Evolutionary conservation across 495 filamentous ascomycete genomes (phyloP), one percentile per base, ranked within the genome.

Genomic region (Apiosordaria backusii): DNA sequence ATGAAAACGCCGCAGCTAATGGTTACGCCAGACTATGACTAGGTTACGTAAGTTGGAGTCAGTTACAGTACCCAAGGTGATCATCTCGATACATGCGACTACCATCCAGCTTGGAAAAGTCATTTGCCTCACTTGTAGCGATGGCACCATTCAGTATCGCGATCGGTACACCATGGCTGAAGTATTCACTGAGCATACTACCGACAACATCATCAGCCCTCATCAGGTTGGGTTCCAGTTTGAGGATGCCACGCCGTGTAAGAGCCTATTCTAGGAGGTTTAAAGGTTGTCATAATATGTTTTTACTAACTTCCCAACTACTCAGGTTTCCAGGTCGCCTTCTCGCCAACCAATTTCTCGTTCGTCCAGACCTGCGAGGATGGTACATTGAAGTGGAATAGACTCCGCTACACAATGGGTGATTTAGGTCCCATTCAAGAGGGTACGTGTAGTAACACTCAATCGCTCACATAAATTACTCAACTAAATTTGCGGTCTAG

Each of bases 131-230:
- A 82, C 82, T 13, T 88, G 88, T 61, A 89, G 88, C 68, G 92
- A 95, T 70, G 90, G 92, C 18, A 89, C 88, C 0, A 80, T 93
- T 26, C 84, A 92, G 60, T 91, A 93, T 73, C 87, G 91, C 58
- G 88, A 95, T 65, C 84, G 90, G 13, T 78, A 81, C 62, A 90
- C 86, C 4, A 87, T 95, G 87, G 76, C 82, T 1, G 77, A 86
- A 50, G 81, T 93, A 1, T 87, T 82, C 65, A 81, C 84, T 13
- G 81, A 89, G 63, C 80, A 81, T n/a, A 87, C 89, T 71, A 65
- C 83, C 13, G 84, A 85, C 57, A 85, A 80, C 23, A 87, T 95
- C 55, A 88, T 82, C 50, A 88, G 86, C 69, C 78, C 92, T 9
- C 79, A 86, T 16, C 90, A 94, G 74, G 85, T 88, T 52, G 91